Percentiles rank a stretch among this genome's conserved stretches.
phyloP scores from a whole-genome alignment of 345 rosid genomes.

The Salix suchowensis region DNA sequence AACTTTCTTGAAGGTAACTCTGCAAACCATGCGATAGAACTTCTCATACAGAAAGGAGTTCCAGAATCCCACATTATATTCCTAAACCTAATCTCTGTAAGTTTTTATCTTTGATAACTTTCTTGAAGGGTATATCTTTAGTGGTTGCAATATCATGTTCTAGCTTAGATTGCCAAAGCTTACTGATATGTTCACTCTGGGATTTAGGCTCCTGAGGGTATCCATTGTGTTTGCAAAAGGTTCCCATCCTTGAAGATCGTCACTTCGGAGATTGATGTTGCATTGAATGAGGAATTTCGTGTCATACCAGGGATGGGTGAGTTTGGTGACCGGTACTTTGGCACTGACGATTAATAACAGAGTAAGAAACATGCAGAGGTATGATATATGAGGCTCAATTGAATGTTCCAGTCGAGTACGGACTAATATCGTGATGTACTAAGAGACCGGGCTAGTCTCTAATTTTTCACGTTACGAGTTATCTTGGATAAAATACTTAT shows the following conservation, averaged over 20 bases:
- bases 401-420: background rate
- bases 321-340: conserved; percentile 96
- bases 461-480: background rate
- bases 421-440: conserved; percentile 6
- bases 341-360: conserved; percentile 69
- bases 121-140: background rate
- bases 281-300: conserved; percentile 78
- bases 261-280: conserved; percentile 88
- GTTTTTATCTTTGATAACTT: conserved; percentile 1
- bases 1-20: conserved; percentile 65
- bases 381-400: background rate
- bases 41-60: conserved; percentile 85
- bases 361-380: background rate
- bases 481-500: background rate
- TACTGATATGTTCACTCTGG: background rate
- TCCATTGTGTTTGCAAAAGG: conserved; percentile 79
- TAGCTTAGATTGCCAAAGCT: background rate
- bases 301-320: conserved; percentile 98
- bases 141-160: background rate
- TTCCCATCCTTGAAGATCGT: conserved; percentile 86
- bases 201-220: conserved; percentile 89
- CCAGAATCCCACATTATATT: conserved; percentile 96
- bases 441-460: conserved; percentile 1
- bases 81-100: conserved; percentile 89
- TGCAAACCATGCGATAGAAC: conserved; percentile 87